Base-by-base conservation (phyloP, 345 rosid genomes). In the Corymbia maculata region DNA sequence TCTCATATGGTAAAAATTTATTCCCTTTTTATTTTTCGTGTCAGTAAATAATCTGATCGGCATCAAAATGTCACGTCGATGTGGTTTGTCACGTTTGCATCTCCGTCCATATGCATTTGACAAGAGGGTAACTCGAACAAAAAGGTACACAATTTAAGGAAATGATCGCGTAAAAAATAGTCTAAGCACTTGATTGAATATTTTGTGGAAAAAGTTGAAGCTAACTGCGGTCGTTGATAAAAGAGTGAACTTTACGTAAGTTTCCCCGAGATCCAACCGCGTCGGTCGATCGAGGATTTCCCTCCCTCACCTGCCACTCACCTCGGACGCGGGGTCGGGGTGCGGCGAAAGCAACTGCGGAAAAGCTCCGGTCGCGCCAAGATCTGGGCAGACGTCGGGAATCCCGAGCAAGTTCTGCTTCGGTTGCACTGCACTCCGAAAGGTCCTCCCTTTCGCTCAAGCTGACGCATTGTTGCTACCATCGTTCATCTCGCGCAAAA, bases 301-400 rank as follows among this genome's bases (percentile, higher is more conserved):
- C 26, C 47, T 2, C 26, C 24, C 49, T 19, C 44, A 26, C 7
- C 82, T 9, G 82, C 49, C 24, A 44, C 82, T 5, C 5, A 5
- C 49, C 82, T 36, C 47, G 49, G 82, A 36, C 82, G 26, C 13
- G 26, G 26, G 49, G 49, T 19, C 17, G 45, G 44, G 44, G 79
- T 32, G 19, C 44, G 75, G 42, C 5, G 75, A n/a, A n/a, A 64
- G 75, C 75, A n/a, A 15, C 19, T 30, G 75, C 13, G 42, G 5
- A 14, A 15, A 64, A 64, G 36, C 75, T 44, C 22, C 49, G 82
- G 3, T 36, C 26, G 82, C 82, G 82, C 49, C 24, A 75, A 75
- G 82, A 75, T 75, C 82, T 75, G 47, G 82, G 80, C 80, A 36
- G 82, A 10, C 82, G 82, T 44, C 19, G 49, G 82, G 82, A 36